Conservation (phyloP, 768 basidiomycete genomes). For the Lactifluus volemus region DNA sequence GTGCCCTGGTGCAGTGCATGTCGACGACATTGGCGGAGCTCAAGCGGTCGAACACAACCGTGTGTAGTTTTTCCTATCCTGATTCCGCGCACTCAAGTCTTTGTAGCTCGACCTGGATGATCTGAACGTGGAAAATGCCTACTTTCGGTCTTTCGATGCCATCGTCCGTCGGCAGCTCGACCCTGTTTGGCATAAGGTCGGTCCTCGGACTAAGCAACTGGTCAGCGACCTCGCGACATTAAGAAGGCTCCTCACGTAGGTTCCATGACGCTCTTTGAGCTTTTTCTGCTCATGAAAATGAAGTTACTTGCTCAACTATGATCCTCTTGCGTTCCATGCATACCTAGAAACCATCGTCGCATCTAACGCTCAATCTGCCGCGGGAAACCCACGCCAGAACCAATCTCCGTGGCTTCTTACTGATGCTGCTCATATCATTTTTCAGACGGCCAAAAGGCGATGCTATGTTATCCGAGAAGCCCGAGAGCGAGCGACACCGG, state of each 20-base stretch:
- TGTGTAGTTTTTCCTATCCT: slow-evolving; percentile 22
- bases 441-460: slow-evolving; percentile 69
- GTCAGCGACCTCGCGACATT: slow-evolving; percentile 83
- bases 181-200: slow-evolving; percentile 95
- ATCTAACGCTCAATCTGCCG: slow-evolving; percentile 41
- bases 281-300: neutral
- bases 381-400: slow-evolving; percentile 52
- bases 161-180: slow-evolving; percentile 86
- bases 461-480: slow-evolving; percentile 49
- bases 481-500: slow-evolving; percentile 20
- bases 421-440: slow-evolving; percentile 83
- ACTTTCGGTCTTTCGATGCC: slow-evolving; percentile 87
- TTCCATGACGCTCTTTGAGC: neutral
- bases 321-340: slow-evolving; percentile 81
- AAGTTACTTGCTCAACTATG: slow-evolving; percentile 84
- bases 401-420: slow-evolving; percentile 88
- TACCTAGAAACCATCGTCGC: slow-evolving; percentile 85
- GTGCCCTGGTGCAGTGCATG: slow-evolving; percentile 91
- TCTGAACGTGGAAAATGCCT: slow-evolving; percentile 84
- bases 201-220: slow-evolving; percentile 83
- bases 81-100: neutral
- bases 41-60: slow-evolving; percentile 76
- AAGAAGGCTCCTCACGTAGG: slow-evolving; percentile 72
- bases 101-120: slow-evolving; percentile 87
- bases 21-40: slow-evolving; percentile 80